Base-by-base conservation (phyloP, 305 asterid species). In the Fraxinus nigra region DNA sequence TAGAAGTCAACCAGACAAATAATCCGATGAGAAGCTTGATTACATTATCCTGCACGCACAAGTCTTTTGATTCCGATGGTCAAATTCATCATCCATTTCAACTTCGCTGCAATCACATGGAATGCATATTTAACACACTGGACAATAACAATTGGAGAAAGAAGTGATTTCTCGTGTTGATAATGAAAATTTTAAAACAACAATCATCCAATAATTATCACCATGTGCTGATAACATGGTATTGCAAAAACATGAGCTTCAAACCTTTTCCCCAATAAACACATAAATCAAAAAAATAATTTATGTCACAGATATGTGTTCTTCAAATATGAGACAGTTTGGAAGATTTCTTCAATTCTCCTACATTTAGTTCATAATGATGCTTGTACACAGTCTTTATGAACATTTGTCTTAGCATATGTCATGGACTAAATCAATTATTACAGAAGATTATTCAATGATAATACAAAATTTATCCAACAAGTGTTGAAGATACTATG, bases 1-100 rank as follows among this genome's bases (percentile, higher is more conserved):
- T 16, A 48, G 7, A 79, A 80, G 78, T 51, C 37, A 16, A 78
- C 82, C 40, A 30, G 76, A 28, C 34, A 80, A 51, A 75, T 76
- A 16, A 83, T 76, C 78, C 24, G 13, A 30, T 56, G n/a, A 72
- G 72, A 82, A 69, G 76, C 84, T 77, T 81, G 80, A 65, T 89
- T 92, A 95, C 99, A 95, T 93, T 88, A 95, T 91, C 79, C 81
- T 89, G 94, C 99, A 95, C 11, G 95, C 85, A 80, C 99, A 95
- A 73, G 90, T 82, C 89, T 86, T 91, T 83, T 82, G 92, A 79
- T 16, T 88, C 85, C 90, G 90, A 70, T 82, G 88, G 80, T 84
- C 90, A 82, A 90, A 92, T 35, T 93, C 98, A 48, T 90, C 92
- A 72, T 92, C 99, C 28, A 93, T 92, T 72, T 81, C 98, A 82